A percentile compares a stretch with the other conserved stretches of the same genome.
phyloP scores from a whole-genome alignment of 78 protist species.

The Bodo saltans region DNA sequence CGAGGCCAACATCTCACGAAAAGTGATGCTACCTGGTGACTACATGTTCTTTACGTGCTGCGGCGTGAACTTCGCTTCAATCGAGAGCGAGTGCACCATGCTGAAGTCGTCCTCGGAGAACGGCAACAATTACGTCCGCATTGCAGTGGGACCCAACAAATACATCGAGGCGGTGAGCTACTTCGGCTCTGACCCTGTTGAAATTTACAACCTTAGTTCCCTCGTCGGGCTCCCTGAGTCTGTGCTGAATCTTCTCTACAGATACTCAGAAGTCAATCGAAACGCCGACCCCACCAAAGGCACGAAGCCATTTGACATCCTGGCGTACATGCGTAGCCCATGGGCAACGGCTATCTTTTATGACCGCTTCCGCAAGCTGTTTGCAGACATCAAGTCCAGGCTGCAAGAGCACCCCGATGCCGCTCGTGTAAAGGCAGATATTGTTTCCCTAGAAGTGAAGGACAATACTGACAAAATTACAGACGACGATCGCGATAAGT shows the following conservation, averaged over 20 bases:
- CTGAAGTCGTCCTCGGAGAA: neutral
- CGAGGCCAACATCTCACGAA: neutral
- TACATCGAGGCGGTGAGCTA: slow-evolving; percentile 4
- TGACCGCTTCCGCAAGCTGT: neutral
- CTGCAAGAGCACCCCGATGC: neutral
- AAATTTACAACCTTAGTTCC: slow-evolving; percentile 2
- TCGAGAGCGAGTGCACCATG: neutral
- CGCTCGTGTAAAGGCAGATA: neutral
- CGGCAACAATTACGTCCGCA: slow-evolving; percentile 7
- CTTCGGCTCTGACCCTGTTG: slow-evolving; percentile 5
- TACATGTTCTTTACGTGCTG: slow-evolving; percentile 5
- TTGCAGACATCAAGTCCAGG: neutral
- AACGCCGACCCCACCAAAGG: slow-evolving; percentile 3
- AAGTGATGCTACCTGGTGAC: neutral
- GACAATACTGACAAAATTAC: neutral
- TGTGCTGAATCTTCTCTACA: neutral
- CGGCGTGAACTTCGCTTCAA: neutral
- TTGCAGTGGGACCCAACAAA: neutral
- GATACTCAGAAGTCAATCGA: neutral
- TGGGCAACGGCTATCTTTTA: slow-evolving; percentile 16
- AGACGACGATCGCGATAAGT: neutral
- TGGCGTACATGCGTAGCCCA: neutral
- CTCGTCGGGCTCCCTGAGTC: slow-evolving; percentile 20
- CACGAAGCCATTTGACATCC: neutral
- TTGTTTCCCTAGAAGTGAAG: neutral